These are phyloP conservation scores for Sporothrix humicola DNA, from an alignment of 2,329 filamentous ascomycete species.

Conservation along the genomic window DNA sequence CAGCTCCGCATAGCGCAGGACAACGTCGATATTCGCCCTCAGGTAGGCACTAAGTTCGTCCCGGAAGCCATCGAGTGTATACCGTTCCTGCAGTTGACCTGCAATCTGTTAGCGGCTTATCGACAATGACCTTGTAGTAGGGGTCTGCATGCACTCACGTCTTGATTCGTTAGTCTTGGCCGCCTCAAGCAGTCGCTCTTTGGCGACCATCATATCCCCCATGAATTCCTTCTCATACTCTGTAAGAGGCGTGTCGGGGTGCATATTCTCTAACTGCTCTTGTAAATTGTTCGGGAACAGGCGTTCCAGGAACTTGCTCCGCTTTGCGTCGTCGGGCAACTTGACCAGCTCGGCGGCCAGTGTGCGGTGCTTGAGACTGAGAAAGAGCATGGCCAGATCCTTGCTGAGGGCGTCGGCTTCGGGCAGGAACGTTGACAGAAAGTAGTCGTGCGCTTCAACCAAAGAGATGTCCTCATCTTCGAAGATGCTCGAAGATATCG, in stretches of 20 bases:
- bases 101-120: neutral
- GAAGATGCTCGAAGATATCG: slow-evolving; percentile 51
- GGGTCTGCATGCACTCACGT: slow-evolving; percentile 38
- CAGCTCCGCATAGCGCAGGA: slow-evolving; percentile 48
- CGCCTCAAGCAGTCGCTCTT: slow-evolving; percentile 56
- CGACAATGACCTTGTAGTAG: neutral
- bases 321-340: slow-evolving; percentile 33
- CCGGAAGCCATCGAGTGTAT: slow-evolving; percentile 49
- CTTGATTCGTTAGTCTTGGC: slow-evolving; percentile 56
- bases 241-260: slow-evolving; percentile 43
- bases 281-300: slow-evolving; percentile 64
- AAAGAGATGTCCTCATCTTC: slow-evolving; percentile 49
- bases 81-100: slow-evolving; percentile 47
- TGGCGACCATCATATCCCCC: slow-evolving; percentile 40
- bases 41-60: slow-evolving; percentile 44
- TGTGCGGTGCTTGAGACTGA: slow-evolving; percentile 53
- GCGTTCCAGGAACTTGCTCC: slow-evolving; percentile 53
- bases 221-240: slow-evolving; percentile 37
- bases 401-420: slow-evolving; percentile 49
- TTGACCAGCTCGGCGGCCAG: slow-evolving; percentile 29
- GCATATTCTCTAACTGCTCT: slow-evolving; percentile 49
- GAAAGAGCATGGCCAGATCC: slow-evolving; percentile 51
- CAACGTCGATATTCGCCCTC: slow-evolving; percentile 43
- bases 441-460: slow-evolving; percentile 52
- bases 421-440: slow-evolving; percentile 52